Evolutionary conservation across 148 eudicot genomes (phyloP).

Genomic region (Rhododendron griersonianum): DNA sequence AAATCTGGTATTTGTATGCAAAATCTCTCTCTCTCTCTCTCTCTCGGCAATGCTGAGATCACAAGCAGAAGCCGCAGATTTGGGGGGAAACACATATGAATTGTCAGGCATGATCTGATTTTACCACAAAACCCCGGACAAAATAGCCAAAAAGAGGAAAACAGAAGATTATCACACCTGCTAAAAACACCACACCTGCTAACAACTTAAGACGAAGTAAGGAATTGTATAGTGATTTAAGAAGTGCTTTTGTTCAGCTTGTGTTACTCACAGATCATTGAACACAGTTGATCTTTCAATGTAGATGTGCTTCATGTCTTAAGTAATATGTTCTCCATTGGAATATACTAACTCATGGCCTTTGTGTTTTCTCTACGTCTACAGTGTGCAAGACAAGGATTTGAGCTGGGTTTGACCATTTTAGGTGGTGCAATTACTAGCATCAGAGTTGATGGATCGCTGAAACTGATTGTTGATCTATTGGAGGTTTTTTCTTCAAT

Average conservation of each 20-base stretch:
- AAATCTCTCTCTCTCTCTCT: too few species aligned
- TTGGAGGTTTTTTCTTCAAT: constrained; percentile 77
- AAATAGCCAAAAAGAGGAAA: too few species aligned
- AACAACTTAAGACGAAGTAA: not conserved
- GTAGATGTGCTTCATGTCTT: not conserved
- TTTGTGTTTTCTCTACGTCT: constrained; percentile 3
- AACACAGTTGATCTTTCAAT: not conserved
- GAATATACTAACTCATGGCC: not conserved
- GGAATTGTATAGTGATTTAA: not conserved
- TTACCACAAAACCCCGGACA: too few species aligned
- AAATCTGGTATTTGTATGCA: too few species aligned
- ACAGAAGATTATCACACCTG: too few species aligned
- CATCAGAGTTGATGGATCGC: constrained; percentile 61
- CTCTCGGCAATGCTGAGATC: too few species aligned
- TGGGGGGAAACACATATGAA: too few species aligned
- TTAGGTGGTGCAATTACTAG: constrained; percentile 54
- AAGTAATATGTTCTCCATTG: not conserved
- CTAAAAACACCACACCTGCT: too few species aligned
- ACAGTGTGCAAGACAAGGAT: constrained; percentile 98
- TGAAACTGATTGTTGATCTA: constrained; percentile 62
- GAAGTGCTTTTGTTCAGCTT: not conserved
- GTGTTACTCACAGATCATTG: not conserved
- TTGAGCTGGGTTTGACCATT: constrained; percentile 77
- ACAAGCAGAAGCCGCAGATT: too few species aligned
- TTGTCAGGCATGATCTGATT: too few species aligned